Base-by-base conservation (phyloP, 345 rosid genomes). In the Abelmoschus esculentus region DNA sequence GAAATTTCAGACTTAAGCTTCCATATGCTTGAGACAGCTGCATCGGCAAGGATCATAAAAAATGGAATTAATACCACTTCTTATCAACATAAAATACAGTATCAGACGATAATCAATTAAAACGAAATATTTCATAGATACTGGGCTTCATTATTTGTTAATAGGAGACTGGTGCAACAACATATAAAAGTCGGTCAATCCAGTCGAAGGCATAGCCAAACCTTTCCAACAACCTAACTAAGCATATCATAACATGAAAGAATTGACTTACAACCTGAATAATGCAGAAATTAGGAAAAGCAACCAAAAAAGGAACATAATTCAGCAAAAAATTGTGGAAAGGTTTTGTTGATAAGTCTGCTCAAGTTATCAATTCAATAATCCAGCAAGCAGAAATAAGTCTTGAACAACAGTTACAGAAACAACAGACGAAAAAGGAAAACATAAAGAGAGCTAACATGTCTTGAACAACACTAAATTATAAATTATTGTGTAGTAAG, bases 1-100 rank as follows among this genome's bases (percentile, higher is more conserved):
- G 85, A 66, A 70, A 86, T 70, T 71, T 84, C 80, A 53, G 89
- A 86, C 60, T 83, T 82, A 74, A 82, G 84, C 68, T 80, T 82
- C 84, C 84, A 86, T 74, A 74, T 72, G 74, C 79, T 75, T 44
- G 26, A 18, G 10, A 28, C 75, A 77, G 69, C 54, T 68, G 77
- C 75, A 72, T 57, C 80, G 64, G 74, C 61, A 77, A 61, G 50
- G 53, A 70, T 66, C 26, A 74, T 44, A 64, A 65, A 53, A 40
- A 64, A 29, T 74, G 28, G 55, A 66, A 75, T 50, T 61, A 44
- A 54, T 60, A 69, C 69, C 47, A 13, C 55, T 49, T 63, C 14
- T 22, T 34, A 29, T 4, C 40, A 50, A 34, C 2, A 18, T 46
- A 31, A 60, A 5, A 54, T 14, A 55, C 18, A 60, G 66, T 32